Evolutionary conservation across 1,139 yeast genomes (phyloP), one percentile per base, ranked within the genome.

Genomic region (Trichomonascaceae sp.): DNA sequence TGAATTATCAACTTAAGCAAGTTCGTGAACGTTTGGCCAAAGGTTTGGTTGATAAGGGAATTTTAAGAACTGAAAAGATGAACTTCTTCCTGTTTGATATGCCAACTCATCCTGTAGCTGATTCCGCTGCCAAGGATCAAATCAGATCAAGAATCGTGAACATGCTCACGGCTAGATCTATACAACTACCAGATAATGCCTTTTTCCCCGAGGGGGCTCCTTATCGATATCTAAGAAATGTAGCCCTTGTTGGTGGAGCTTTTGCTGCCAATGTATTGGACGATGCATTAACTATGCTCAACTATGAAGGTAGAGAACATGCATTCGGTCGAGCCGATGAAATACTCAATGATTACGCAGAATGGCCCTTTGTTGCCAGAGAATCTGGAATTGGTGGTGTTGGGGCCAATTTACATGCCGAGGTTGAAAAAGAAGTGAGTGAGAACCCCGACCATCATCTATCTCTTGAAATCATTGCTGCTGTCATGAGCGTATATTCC

Each of bases 51-150:
- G 99, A 93, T 70, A 93, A 93, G 73, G 99, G 99, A n/a, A 85
- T 93, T 51, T 78, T 95, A 66, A 83, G 96, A 72, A 95, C 99
- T 1, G 99, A 93, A 70, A 83, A 96, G 68, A 90, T 91, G 68
- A 95, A 89, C 74, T 93, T 93, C 70, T 83, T 95, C 66, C 75
- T 93, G 55, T 93, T 93, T 64, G 99, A 93, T 71, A 93, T 93
- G 97, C 96, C 99, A 22, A 95, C 99, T 7, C 99, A 95, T 70
- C 99, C 99, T 3, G 83, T 93, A 13, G 87, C 95, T 43, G 99
- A 93, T 71, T 74, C 85, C 54, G 79, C 87, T 49, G 88, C 95
- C 64, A 95, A 90, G 70, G 87, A 86, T 61, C 84, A 89, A 55
- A 76, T 82, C 51, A 83, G 85, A 59, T 79, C 83, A 60, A 80